These are phyloP conservation scores for Aspergillus biplanus DNA, from an alignment of 495 filamentous ascomycete genomes.

Conservation along the genomic window DNA sequence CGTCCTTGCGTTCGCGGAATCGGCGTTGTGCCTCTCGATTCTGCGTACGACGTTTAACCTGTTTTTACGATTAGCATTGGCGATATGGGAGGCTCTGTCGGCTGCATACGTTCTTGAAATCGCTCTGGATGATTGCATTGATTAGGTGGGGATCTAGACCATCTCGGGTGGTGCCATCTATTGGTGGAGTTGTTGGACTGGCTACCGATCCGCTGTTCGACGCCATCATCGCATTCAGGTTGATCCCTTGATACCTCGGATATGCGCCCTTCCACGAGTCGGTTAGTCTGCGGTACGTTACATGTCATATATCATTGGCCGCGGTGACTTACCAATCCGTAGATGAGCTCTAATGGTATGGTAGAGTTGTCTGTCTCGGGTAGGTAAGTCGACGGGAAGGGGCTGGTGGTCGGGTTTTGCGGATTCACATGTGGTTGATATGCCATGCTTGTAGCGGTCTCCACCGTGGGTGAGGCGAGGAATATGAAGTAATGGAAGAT, in stretches of 20 bases:
- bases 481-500: not conserved
- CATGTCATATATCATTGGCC: not conserved
- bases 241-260: constrained; percentile 4
- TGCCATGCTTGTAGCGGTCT: constrained; percentile 1
- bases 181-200: constrained; percentile 1
- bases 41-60: constrained; percentile 10
- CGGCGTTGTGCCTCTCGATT: constrained; percentile 16
- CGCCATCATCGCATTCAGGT: not conserved
- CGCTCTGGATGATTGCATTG: not conserved
- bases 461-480: not conserved
- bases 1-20: constrained; percentile 18
- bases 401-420: constrained; percentile 5
- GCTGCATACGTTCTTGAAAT: constrained; percentile 8
- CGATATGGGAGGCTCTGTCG: not conserved
- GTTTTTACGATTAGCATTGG: not conserved
- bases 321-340: constrained; percentile 3
- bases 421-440: constrained; percentile 7
- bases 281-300: not conserved
- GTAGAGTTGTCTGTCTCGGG: not conserved
- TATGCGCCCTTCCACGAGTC: not conserved
- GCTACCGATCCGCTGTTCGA: not conserved
- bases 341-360: constrained; percentile 10
- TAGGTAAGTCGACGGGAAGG: not conserved
- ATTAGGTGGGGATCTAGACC: not conserved
- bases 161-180: not conserved